Evolutionary conservation across 2,329 filamentous ascomycete genomes (phyloP).

Genomic region (Colletotrichum costaricense): DNA sequence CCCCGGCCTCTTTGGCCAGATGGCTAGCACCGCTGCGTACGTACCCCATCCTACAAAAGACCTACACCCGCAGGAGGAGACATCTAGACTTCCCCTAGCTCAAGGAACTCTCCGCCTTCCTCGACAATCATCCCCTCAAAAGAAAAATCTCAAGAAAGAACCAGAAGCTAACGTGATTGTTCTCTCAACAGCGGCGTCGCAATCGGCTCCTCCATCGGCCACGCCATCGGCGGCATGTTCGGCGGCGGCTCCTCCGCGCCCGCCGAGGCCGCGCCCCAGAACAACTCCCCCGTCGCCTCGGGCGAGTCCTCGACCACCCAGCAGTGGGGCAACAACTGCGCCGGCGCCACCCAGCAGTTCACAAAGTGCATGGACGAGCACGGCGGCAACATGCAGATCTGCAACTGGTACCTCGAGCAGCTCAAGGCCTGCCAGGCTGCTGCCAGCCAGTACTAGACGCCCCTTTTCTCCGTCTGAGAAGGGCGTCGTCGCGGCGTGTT

Average conservation of each 20-base stretch:
- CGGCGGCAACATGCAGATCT: slow-evolving; percentile 92
- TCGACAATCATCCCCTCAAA: slow-evolving; percentile 6
- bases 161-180: neutral
- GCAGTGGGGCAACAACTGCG: slow-evolving; percentile 72
- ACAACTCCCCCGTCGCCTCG: slow-evolving; percentile 52
- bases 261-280: slow-evolving; percentile 53
- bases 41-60: slow-evolving; percentile 50
- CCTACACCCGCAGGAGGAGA: neutral
- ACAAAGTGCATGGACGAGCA: slow-evolving; percentile 98
- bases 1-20: slow-evolving; percentile 92
- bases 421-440: slow-evolving; percentile 89
- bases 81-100: neutral
- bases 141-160: neutral
- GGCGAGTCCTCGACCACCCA: slow-evolving; percentile 62
- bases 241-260: slow-evolving; percentile 74
- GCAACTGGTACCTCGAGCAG: slow-evolving; percentile 98
- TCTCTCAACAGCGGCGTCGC: slow-evolving; percentile 82
- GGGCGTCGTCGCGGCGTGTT: too few relatives aligned
- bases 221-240: slow-evolving; percentile 92
- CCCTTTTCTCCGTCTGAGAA: neutral
- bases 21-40: slow-evolving; percentile 98
- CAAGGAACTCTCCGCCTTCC: neutral
- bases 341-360: slow-evolving; percentile 84
- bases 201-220: slow-evolving; percentile 93
- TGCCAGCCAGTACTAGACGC: slow-evolving; percentile 73